A percentile compares a stretch with the other conserved stretches of the same genome.
Conservation (phyloP, 2,329 filamentous ascomycete genomes). For the Exophiala oligosperma region DNA sequence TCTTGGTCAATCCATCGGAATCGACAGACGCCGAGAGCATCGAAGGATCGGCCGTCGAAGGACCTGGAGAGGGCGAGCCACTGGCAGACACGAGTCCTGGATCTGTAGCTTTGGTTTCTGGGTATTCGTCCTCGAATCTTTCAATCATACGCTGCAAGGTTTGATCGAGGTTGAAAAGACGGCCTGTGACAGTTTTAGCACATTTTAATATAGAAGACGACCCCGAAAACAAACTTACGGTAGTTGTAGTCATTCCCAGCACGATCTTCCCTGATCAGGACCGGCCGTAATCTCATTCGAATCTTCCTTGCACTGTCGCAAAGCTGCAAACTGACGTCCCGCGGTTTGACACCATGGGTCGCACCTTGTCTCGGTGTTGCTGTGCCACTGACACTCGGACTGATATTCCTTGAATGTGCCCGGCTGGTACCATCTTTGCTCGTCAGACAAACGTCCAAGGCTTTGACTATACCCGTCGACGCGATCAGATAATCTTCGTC, state of each 20-base stretch:
- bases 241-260: slow-evolving; percentile 73
- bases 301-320: slow-evolving; percentile 88
- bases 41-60: slow-evolving; percentile 17
- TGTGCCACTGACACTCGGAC: slow-evolving; percentile 52
- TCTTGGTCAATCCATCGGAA: slow-evolving; percentile 13
- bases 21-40: slow-evolving; percentile 18
- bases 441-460: slow-evolving; percentile 83
- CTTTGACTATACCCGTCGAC: slow-evolving; percentile 92
- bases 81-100: too few species aligned
- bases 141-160: slow-evolving; percentile 90
- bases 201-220: background rate
- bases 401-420: slow-evolving; percentile 37
- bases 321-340: slow-evolving; percentile 90
- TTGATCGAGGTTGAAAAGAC: slow-evolving; percentile 80
- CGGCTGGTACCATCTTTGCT: slow-evolving; percentile 63
- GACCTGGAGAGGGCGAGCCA: slow-evolving; percentile 12
- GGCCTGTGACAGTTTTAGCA: slow-evolving; percentile 51
- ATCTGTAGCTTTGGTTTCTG: slow-evolving; percentile 57
- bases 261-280: slow-evolving; percentile 72
- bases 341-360: slow-evolving; percentile 61
- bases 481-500: slow-evolving; percentile 96
- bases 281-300: slow-evolving; percentile 76
- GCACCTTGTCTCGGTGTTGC: slow-evolving; percentile 56
- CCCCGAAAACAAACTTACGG: slow-evolving; percentile 54
- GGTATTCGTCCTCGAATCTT: slow-evolving; percentile 94